Evolutionary conservation across 2,329 filamentous ascomycete species (phyloP), one percentile per base, ranked within the genome.

Genomic region (Claviceps arundinis): DNA sequence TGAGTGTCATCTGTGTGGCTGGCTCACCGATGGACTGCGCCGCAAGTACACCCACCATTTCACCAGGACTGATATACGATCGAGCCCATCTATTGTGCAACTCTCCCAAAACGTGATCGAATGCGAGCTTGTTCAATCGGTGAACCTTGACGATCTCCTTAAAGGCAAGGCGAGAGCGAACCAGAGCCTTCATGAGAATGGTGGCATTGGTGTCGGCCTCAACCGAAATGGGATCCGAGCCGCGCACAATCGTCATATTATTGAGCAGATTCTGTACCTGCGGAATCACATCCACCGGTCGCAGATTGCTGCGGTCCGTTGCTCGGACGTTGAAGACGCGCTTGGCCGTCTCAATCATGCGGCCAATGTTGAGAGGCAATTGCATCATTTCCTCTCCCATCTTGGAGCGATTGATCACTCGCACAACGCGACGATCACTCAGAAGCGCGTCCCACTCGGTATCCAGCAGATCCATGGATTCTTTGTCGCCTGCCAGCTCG

Each of bases 11-110:
- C 75, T 98, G 93, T 1, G 93, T 98, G 22, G 93, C 94, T 42
- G 93, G 93, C 70, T 98, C 93, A 73, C 93, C 93, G 65, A 98
- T 98, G 37, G 93, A 98, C 72, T 98, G 93, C 6, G 94, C 93
- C 57, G 93, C 93, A 62, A 98, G 74, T 22, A 98, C 93, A 72
- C 93, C 93, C 52, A 98, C 93, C 93, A 98, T 98, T 67, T 98
- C 94, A 65, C 94, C 93, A 47, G 93, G 91, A 61, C 83, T 88
- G 55, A 95, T 90, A 60, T 87, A 82, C 47, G 91, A 81, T 61
- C 86, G 84, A 38, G 87, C 81, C 78, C 95, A 98, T 56, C 89
- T 82, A 64, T 81, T 89, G 70, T 95, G 87, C 42, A 98, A 75
- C 60, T 95, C 90, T 58, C 93, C 93, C 41, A 98, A 69, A 47